Base-by-base conservation (phyloP, 73 alveolate species). In the Symbiodinium natans region DNA sequence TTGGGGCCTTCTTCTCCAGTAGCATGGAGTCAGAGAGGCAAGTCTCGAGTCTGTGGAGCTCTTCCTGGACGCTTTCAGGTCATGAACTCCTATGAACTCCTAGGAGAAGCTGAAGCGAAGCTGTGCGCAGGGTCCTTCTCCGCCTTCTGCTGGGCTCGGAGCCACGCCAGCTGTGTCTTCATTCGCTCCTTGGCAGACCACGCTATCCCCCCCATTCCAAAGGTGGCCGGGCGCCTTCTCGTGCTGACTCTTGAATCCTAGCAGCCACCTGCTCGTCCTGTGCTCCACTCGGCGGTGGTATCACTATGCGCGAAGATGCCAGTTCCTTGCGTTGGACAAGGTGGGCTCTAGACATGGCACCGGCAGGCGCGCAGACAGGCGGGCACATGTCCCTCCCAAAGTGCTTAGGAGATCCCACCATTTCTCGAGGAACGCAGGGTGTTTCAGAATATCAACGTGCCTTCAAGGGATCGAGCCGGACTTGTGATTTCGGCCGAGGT, bases 11-110 rank as follows among this genome's bases (percentile, higher is more conserved):
- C 94, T 86, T 86, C 41, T 86, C 94, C 63, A 86, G 41, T 15
- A 86, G 94, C 94, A 86, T 86, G 29, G 94, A 86, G 74, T 86
- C 94, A 2, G 94, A 86, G 56, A 86, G 46, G 94, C 94, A 86
- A 27, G 59, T 38, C 39, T 86, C 94, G 59, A 86, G 59, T 38
- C 94, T 41, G 11, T 82, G 94, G n/a, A 86, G 68, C 59, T 86
- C 94, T 82, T 86, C 94, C 94, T 86, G 84, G 82, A 9, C n/a
- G n/a, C n/a, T n/a, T n/a, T n/a, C n/a, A n/a, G n/a, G n/a, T n/a
- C n/a, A n/a, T n/a, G n/a, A n/a, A n/a, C n/a, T n/a, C n/a, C n/a
- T n/a, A n/a, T n/a, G n/a, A n/a, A n/a, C n/a, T n/a, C n/a, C n/a
- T n/a, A n/a, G n/a, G n/a, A n/a, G n/a, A n/a, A n/a, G n/a, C n/a